Evolutionary conservation across 768 basidiomycete genomes (phyloP).

Genomic region (Pleurotus giganteus): DNA sequence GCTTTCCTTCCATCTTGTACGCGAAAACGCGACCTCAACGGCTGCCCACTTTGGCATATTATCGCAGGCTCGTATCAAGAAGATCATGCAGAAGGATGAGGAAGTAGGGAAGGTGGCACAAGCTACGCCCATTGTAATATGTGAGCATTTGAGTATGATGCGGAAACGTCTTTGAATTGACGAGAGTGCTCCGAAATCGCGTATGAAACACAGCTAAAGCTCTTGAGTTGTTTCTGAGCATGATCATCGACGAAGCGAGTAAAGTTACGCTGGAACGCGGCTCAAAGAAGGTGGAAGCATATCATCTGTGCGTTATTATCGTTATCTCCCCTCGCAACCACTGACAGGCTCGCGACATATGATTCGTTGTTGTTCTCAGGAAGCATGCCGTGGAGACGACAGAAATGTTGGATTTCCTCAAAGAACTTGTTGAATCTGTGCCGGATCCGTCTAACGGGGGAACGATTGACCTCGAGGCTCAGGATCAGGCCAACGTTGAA

Average conservation of each 20-base stretch:
- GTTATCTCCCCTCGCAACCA: not conserved
- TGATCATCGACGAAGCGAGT: constrained; percentile 79
- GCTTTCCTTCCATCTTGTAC: not conserved
- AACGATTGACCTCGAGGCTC: constrained; percentile 65
- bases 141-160: constrained; percentile 52
- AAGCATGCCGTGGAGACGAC: constrained; percentile 90
- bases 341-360: not conserved
- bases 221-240: constrained; percentile 85
- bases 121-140: constrained; percentile 94
- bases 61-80: constrained; percentile 90
- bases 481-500: constrained; percentile 28
- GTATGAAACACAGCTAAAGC: constrained; percentile 70
- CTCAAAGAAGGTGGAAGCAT: constrained; percentile 86
- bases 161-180: too few relatives aligned
- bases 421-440: constrained; percentile 83
- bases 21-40: not conserved
- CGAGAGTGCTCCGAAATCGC: not conserved
- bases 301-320: constrained; percentile 75
- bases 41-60: not conserved
- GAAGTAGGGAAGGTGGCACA: constrained; percentile 98
- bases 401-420: constrained; percentile 90
- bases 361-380: constrained; percentile 36
- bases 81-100: constrained; percentile 99
- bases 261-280: constrained; percentile 78
- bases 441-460: constrained; percentile 87